A percentile compares a stretch with the other conserved stretches of the same genome.
phyloP scores from a whole-genome alignment of 805 yeast species.

The Saturnispora bothae region DNA sequence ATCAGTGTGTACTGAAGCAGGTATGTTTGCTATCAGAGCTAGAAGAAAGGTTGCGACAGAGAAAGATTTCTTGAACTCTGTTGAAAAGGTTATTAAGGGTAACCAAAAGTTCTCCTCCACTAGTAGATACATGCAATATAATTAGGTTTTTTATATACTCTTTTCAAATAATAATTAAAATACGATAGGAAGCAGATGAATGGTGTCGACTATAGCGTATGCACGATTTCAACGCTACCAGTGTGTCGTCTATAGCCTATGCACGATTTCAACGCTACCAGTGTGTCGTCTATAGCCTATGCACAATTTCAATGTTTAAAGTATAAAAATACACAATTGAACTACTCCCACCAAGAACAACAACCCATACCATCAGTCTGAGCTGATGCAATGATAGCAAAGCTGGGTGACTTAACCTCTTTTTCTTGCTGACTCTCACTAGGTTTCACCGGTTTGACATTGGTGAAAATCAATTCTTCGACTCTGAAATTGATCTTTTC shows the following conservation, averaged over 20 bases:
- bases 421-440: conserved; percentile 20
- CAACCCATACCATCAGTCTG: conserved; percentile 97
- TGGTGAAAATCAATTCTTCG: conserved; percentile 79
- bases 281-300: no score
- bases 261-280: no score
- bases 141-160: conserved; percentile 30
- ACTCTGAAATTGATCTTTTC: conserved; percentile 88
- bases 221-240: no score
- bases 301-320: no score
- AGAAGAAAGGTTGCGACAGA: conserved; percentile 97
- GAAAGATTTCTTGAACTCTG: conserved; percentile 95
- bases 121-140: conserved; percentile 97
- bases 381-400: conserved; percentile 79
- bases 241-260: no score
- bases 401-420: conserved; percentile 49
- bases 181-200: neutral
- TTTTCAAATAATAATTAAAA: neutral
- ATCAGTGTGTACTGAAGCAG: conserved; percentile 98
- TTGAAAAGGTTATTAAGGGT: conserved; percentile 97
- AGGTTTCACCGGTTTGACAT: conserved; percentile 71
- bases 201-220: no score
- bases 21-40: conserved; percentile 98
- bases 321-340: neutral
- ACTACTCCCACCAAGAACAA: conserved; percentile 87
- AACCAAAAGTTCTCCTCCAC: conserved; percentile 96